Percentiles rank a stretch among this genome's conserved stretches.
Evolutionary conservation across 2,329 filamentous ascomycete species (phyloP).

Genomic region (Hypoxylon sp.): DNA sequence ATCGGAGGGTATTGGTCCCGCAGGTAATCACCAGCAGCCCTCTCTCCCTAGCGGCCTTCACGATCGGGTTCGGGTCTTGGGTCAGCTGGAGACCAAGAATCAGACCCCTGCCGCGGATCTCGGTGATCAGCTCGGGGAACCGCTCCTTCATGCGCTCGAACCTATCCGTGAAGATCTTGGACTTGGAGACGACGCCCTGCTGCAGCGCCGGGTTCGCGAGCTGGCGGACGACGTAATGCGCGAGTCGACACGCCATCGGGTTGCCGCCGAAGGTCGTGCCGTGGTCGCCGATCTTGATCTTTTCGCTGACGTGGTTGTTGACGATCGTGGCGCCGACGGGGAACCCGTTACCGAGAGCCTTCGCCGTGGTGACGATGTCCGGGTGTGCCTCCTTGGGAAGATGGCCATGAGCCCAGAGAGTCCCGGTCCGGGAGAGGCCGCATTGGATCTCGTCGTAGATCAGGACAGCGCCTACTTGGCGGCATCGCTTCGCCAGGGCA

Average conservation of each 20-base stretch:
- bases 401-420: constrained; percentile 86
- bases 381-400: constrained; percentile 84
- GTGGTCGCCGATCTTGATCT: constrained; percentile 80
- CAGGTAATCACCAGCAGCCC: constrained; percentile 92
- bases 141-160: constrained; percentile 61
- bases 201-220: constrained; percentile 79
- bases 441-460: constrained; percentile 99
- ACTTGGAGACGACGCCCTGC: constrained; percentile 75
- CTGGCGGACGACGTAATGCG: constrained; percentile 84
- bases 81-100: constrained; percentile 88
- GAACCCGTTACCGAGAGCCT: constrained; percentile 96
- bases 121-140: constrained; percentile 77
- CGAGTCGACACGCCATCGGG: constrained; percentile 84
- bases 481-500: constrained; percentile 85
- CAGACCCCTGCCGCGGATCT: constrained; percentile 85
- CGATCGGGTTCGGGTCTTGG: constrained; percentile 76
- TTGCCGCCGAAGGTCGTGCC: constrained; percentile 96
- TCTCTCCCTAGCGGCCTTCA: constrained; percentile 87
- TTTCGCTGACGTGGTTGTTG: constrained; percentile 71
- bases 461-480: constrained; percentile 86
- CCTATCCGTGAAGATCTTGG: constrained; percentile 60
- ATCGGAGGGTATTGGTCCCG: constrained; percentile 90
- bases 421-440: constrained; percentile 86
- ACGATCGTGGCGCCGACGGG: constrained; percentile 87
- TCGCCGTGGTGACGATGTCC: constrained; percentile 92